phyloP scores from a whole-genome alignment of 208 protist species.

The Wallacemonas sp. region DNA sequence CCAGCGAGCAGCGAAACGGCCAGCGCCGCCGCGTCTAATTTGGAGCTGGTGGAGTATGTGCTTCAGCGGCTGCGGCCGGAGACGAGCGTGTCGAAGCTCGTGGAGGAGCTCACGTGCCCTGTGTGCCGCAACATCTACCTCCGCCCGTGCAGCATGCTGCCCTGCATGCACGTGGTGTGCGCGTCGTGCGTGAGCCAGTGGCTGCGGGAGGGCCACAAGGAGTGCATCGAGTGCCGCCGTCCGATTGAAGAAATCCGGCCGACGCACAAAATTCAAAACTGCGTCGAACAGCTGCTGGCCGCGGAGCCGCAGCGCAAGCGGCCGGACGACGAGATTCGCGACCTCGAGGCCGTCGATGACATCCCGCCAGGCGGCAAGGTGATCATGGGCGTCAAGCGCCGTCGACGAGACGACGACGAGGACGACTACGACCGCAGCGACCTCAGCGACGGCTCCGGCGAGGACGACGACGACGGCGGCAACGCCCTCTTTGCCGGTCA shows the following conservation, averaged over 20 bases:
- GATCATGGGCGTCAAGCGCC: conserved; percentile 35
- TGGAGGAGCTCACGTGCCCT: conserved; percentile 78
- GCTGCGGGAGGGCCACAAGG: conserved; percentile 35
- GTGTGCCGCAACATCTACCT: conserved; percentile 70
- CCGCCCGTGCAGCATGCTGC: conserved; percentile 77
- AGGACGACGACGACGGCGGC: conserved; percentile 24
- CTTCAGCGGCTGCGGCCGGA: conserved; percentile 59
- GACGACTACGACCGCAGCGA: conserved; percentile 7
- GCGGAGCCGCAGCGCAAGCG: conserved; percentile 39
- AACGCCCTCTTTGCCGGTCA: neutral
- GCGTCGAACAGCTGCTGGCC: conserved; percentile 70
- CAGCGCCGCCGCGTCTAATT: conserved; percentile 14
- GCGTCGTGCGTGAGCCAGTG: conserved; percentile 77
- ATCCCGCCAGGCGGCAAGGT: conserved; percentile 56
- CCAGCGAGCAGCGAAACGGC: neutral
- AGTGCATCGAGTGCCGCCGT: conserved; percentile 74
- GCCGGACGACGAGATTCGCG: conserved; percentile 40
- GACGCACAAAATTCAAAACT: conserved; percentile 78
- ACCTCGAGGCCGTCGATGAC: conserved; percentile 47
- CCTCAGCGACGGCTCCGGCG: conserved; percentile 1
- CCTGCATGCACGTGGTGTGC: conserved; percentile 92
- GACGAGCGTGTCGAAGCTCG: conserved; percentile 35
- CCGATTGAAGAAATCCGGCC: conserved; percentile 63
- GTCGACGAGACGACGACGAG: conserved; percentile 21
- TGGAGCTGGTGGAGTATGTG: conserved; percentile 41